phyloP scores from a whole-genome alignment of 2,329 filamentous ascomycete genomes.

The Fusarium sp. region DNA sequence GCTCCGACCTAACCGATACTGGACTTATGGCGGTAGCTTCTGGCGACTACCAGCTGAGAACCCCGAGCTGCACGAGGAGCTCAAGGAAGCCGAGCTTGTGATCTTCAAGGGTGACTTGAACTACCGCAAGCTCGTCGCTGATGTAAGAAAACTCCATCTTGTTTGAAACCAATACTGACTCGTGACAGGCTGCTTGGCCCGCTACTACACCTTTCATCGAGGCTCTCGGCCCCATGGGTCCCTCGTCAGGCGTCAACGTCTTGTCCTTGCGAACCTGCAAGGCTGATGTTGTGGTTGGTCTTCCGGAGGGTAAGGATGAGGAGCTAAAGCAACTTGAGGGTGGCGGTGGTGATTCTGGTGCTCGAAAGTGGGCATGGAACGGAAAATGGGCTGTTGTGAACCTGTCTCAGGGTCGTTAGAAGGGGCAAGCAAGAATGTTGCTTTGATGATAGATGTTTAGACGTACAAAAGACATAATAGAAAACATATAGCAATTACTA shows the following conservation, averaged over 20 bases:
- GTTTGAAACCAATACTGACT: conserved; percentile 3
- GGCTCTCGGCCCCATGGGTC: conserved; percentile 87
- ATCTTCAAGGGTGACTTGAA: conserved; percentile 98
- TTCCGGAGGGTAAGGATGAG: conserved; percentile 86
- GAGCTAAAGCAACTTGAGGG: conserved; percentile 73
- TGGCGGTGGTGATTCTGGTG: conserved; percentile 75
- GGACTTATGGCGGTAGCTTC: conserved; percentile 88
- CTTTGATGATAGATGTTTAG: conserved; percentile 26
- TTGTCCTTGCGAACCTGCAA: conserved; percentile 94
- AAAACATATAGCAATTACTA: background rate
- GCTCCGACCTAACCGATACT: conserved; percentile 87
- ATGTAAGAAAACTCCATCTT: conserved; percentile 65
- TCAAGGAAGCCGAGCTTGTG: conserved; percentile 85
- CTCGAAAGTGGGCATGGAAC: conserved; percentile 91
- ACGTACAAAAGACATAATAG: conserved; percentile 11
- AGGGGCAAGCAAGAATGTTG: background rate
- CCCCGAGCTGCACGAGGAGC: conserved; percentile 74
- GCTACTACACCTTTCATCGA: conserved; percentile 85
- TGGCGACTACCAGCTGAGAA: conserved; percentile 82
- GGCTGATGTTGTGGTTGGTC: conserved; percentile 91
- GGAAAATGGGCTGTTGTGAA: conserved; percentile 96
- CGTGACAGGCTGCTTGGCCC: conserved; percentile 69
- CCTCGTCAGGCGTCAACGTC: conserved; percentile 82
- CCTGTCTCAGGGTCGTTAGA: conserved; percentile 48
- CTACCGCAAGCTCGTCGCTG: conserved; percentile 90